Conservation (phyloP, 192 early-diverging fungal genomes). For the Lobosporangium transversale region DNA sequence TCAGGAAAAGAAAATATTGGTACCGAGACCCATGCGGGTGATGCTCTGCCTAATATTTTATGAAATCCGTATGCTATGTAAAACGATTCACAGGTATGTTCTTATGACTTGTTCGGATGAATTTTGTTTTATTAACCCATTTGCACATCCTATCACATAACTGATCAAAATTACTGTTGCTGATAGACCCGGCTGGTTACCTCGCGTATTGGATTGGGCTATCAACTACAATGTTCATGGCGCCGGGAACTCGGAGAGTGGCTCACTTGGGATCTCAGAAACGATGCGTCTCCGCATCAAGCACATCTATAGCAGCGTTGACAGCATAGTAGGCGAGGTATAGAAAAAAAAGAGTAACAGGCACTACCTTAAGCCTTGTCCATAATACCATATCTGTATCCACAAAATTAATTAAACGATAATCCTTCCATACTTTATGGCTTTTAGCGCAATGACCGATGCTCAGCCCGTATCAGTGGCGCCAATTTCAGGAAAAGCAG, state of each 20-base stretch:
- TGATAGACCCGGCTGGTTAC: conserved; percentile 59
- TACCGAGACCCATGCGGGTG: conserved; percentile 61
- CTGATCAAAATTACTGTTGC: background rate
- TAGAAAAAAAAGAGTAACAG: too few species aligned
- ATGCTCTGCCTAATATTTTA: conserved; percentile 60
- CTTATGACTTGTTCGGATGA: background rate
- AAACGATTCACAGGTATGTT: conserved; percentile 59
- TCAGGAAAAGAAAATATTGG: conserved; percentile 59
- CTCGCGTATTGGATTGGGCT: conserved; percentile 61
- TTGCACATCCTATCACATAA: background rate
- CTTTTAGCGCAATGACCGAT: conserved; percentile 34
- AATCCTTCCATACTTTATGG: too few species aligned
- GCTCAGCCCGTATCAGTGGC: conserved; percentile 5
- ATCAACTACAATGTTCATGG: conserved; percentile 37
- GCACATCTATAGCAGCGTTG: conserved; percentile 38
- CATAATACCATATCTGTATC: too few species aligned
- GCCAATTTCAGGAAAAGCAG: too few species aligned
- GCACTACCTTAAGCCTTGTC: too few species aligned
- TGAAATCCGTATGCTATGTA: conserved; percentile 66
- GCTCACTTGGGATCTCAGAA: conserved; percentile 14
- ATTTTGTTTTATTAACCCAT: background rate
- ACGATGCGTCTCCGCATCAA: conserved; percentile 43
- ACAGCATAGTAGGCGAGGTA: conserved; percentile 57
- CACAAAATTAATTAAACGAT: too few species aligned
- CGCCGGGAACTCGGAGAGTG: conserved; percentile 11